Evolutionary conservation across 1,284 basidiomycete genomes (phyloP), one percentile per base, ranked within the genome.

Genomic region (Leccinum proliferum): DNA sequence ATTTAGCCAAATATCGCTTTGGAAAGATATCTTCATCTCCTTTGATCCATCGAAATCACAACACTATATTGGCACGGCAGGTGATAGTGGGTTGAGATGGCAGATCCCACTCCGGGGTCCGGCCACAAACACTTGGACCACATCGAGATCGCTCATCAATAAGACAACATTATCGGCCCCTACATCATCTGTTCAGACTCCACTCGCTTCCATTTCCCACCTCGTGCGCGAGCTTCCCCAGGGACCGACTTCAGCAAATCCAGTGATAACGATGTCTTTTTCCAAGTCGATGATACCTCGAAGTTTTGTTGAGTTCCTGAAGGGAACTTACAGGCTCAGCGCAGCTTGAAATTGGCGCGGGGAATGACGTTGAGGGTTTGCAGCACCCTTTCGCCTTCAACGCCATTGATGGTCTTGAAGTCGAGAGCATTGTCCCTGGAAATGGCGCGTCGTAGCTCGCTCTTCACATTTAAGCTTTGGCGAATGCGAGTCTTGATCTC

Each of bases 141-240:
- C 25, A 25, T 25, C 2, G 25, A 25, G 3, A 25, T 25, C 25
- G 25, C 25, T 25, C 25, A 25, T 25, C 25, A 25, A 25, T 25
- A 3, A 25, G 25, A 25, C 25, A 25, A 25, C 25, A 25, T 25
- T 25, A 25, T 25, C 25, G 25, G 25, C 25, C 25, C 25, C 25
- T 25, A 25, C 25, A 25, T 25, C 25, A 25, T 25, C 25, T 25
- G 25, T 25, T 25, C 25, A 2, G 25, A 25, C 25, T 25, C 25
- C 25, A 25, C 87, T 83, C 57, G 93, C 94, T 76, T 98, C 96
- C 94, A 98, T 97, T 81, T 99, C 96, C 96, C 96, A 99, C 68
- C 96, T 88, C n/a, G 96, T 99, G 68, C 97, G 89, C 25, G 96
- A 90, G 72, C 93, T 96, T 70, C 97, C 97, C 94, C 95, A 99